Conservation (phyloP, 73 alveolate genomes). For the Paramecium pentaurelia region DNA sequence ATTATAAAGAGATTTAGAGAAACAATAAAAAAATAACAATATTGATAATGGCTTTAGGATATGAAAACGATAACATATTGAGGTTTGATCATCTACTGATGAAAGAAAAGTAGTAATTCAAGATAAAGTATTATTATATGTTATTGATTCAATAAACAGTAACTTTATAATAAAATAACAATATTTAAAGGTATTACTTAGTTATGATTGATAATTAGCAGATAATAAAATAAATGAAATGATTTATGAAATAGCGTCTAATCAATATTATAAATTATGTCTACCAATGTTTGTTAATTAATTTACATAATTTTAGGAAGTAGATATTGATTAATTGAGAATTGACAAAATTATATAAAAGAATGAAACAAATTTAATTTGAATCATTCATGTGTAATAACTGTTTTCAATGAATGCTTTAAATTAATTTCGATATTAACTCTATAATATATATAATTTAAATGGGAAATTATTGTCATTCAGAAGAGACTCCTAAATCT, state of each 20-base stretch:
- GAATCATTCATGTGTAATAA: neutral
- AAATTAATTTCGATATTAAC: neutral
- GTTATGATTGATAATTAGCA: neutral
- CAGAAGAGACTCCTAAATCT: neutral
- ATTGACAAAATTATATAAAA: neutral
- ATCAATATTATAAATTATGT: constrained; percentile 54
- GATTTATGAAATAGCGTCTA: constrained; percentile 52
- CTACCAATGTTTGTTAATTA: neutral
- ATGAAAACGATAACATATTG: no score
- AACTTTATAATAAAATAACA: neutral
- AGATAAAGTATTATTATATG: no score
- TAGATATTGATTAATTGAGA: neutral
- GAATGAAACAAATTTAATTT: neutral
- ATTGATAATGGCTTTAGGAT: no score
- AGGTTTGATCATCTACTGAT: no score
- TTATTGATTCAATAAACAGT: no score
- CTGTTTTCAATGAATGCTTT: neutral
- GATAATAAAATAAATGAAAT: constrained; percentile 25
- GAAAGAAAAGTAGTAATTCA: no score
- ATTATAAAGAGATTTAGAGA: no score
- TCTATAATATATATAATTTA: neutral
- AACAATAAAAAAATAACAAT: no score
- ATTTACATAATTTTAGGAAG: neutral
- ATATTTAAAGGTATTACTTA: constrained; percentile 42
- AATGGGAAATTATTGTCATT: neutral